phyloP scores from a whole-genome alignment of 139 green algal genomes.

The Chlamydomonas sphaeroides region DNA sequence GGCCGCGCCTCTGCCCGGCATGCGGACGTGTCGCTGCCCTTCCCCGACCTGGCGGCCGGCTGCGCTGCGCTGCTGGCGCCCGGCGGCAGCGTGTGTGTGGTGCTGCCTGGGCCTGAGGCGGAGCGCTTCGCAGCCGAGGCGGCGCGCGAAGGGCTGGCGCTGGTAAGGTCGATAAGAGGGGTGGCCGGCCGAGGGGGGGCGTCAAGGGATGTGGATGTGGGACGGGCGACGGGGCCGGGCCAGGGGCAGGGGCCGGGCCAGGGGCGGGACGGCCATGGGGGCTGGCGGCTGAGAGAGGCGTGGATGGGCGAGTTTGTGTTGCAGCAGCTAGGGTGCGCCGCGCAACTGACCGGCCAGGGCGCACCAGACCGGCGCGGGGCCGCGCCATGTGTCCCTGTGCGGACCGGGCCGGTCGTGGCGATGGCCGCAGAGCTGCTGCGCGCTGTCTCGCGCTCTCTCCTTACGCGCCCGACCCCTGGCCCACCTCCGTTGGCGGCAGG shows the following conservation, averaged over 20 bases:
- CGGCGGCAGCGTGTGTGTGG: conserved; percentile 41
- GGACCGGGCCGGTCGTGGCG: no score
- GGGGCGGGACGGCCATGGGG: not conserved
- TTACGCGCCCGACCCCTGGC: not conserved
- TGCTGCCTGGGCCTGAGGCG: conserved; percentile 48
- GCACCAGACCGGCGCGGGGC: not conserved
- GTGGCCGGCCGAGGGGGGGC: not conserved
- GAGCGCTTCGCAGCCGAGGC: conserved; percentile 26
- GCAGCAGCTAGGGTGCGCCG: not conserved
- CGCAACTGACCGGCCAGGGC: not conserved
- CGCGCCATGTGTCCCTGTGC: not conserved
- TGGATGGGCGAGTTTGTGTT: not conserved
- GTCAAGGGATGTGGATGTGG: not conserved
- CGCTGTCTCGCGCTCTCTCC: not conserved
- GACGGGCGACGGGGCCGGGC: not conserved
- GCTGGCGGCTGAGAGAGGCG: not conserved
- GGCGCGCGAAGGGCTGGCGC: conserved; percentile 17
- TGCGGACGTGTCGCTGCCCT: conserved; percentile 54
- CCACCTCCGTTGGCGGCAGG: not conserved
- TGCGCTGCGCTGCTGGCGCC: conserved; percentile 48
- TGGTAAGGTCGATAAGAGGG: conserved; percentile 3
- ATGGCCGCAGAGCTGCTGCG: no score
- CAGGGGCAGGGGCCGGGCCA: no score
- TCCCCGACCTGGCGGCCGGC: conserved; percentile 40
- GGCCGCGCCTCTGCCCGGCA: conserved; percentile 48